A percentile compares a stretch with the other conserved stretches of the same genome.
Evolutionary conservation across 257 asterid genomes (phyloP).

Genomic region (Lycium ferocissimum): DNA sequence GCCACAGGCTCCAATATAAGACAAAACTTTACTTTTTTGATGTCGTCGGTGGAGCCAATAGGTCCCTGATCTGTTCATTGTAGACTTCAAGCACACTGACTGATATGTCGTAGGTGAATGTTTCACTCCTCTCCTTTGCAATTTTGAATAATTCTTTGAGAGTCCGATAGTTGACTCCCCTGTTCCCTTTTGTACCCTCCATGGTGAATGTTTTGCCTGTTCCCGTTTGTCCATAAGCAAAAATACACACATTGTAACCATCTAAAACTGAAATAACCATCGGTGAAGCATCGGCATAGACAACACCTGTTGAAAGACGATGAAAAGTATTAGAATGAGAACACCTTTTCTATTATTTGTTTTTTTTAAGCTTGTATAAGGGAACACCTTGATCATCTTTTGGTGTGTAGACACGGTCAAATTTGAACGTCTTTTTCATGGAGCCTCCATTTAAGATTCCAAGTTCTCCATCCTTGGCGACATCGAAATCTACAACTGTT

Average conservation of each 20-base stretch:
- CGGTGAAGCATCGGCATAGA: slow-evolving; percentile 94
- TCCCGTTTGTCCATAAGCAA: slow-evolving; percentile 99
- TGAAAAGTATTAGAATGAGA: slow-evolving; percentile 19
- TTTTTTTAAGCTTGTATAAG: background rate
- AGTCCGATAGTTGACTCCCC: slow-evolving; percentile 97
- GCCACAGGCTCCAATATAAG: slow-evolving; percentile 12
- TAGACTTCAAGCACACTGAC: slow-evolving; percentile 99
- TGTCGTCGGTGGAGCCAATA: slow-evolving; percentile 68
- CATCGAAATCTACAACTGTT: slow-evolving; percentile 81
- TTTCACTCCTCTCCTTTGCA: slow-evolving; percentile 78
- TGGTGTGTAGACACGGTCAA: slow-evolving; percentile 92
- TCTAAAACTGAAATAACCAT: slow-evolving; percentile 93
- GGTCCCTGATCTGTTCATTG: slow-evolving; percentile 93
- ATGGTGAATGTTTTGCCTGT: slow-evolving; percentile 98
- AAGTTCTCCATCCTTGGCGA: slow-evolving; percentile 96
- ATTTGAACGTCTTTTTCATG: slow-evolving; percentile 69
- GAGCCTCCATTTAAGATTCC: slow-evolving; percentile 64
- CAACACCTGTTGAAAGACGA: slow-evolving; percentile 64
- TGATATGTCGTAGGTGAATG: slow-evolving; percentile 67
- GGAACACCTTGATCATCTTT: slow-evolving; percentile 87
- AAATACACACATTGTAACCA: slow-evolving; percentile 96
- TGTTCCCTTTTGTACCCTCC: slow-evolving; percentile 85
- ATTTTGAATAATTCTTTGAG: slow-evolving; percentile 81
- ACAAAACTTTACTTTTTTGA: slow-evolving; percentile 70
- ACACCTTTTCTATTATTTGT: background rate